Percentiles rank a stretch among this genome's conserved stretches.
Conservation (phyloP, 1,284 basidiomycete genomes). For the Amylostereum areolatum region DNA sequence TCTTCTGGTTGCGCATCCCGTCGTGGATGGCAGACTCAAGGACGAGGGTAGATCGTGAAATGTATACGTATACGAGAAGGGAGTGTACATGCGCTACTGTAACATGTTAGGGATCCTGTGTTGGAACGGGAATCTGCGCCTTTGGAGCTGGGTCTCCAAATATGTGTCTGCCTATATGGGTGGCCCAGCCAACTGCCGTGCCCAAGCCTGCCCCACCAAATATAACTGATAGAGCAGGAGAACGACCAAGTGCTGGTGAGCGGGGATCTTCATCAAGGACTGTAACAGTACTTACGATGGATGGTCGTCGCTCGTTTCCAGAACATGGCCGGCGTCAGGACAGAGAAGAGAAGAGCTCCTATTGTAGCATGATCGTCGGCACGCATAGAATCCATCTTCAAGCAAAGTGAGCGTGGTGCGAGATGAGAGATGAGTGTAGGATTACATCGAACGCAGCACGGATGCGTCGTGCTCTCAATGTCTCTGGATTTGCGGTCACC, state of each 20-base stretch:
- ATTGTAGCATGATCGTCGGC: constrained; percentile 68
- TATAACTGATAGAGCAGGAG: constrained; percentile 38
- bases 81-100: constrained; percentile 1
- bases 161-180: constrained; percentile 45
- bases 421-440: not conserved
- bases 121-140: not conserved
- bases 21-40: constrained; percentile 67
- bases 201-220: constrained; percentile 65
- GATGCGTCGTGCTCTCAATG: constrained; percentile 33
- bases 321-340: constrained; percentile 58
- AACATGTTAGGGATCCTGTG: not conserved
- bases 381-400: constrained; percentile 49
- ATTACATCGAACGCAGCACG: constrained; percentile 42
- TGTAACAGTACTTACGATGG: constrained; percentile 39
- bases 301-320: constrained; percentile 57
- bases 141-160: constrained; percentile 41
- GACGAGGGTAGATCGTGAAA: constrained; percentile 44
- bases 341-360: constrained; percentile 53
- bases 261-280: not conserved
- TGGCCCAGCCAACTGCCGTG: constrained; percentile 49
- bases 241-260: not conserved
- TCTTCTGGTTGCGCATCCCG: constrained; percentile 59
- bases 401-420: constrained; percentile 3
- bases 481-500: constrained; percentile 32
- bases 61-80: not conserved